Percentiles rank a stretch among this genome's conserved stretches.
These are phyloP conservation scores for Emydomyces testavorans DNA, from an alignment of 2,329 filamentous ascomycete species.

Conservation along the genomic window DNA sequence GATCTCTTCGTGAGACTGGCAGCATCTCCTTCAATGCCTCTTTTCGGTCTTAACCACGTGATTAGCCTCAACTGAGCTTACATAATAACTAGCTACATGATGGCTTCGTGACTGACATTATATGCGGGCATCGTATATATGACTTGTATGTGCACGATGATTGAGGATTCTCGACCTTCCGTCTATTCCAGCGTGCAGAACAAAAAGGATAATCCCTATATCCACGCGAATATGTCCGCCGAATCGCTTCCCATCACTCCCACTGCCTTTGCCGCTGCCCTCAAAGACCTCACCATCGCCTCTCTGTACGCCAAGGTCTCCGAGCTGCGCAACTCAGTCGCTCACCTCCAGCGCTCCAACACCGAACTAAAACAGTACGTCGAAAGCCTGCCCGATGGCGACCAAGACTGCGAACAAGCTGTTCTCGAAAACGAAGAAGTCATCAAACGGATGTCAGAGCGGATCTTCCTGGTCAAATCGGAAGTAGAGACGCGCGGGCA, in stretches of 20 bases:
- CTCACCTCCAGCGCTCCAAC: conserved; percentile 48
- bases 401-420: conserved; percentile 46
- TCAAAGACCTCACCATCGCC: conserved; percentile 47
- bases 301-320: conserved; percentile 50
- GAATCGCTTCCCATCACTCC: conserved; percentile 40
- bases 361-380: conserved; percentile 44
- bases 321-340: conserved; percentile 50
- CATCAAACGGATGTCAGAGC: conserved; percentile 44
- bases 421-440: conserved; percentile 49
- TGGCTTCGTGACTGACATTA: too few relatives aligned
- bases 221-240: conserved; percentile 41
- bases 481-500: conserved; percentile 46
- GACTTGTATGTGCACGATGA: too few relatives aligned
- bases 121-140: background rate
- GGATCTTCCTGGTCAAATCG: conserved; percentile 42
- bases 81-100: background rate
- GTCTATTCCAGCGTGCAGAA: too few relatives aligned
- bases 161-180: too few relatives aligned
- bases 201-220: too few relatives aligned
- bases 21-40: too few relatives aligned
- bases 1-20: too few relatives aligned
- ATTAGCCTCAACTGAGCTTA: too few relatives aligned
- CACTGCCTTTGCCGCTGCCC: conserved; percentile 44
- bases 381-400: conserved; percentile 24
- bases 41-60: too few relatives aligned